Base-by-base conservation (phyloP, 768 basidiomycete species). In the Candolleomyces eurysporus region DNA sequence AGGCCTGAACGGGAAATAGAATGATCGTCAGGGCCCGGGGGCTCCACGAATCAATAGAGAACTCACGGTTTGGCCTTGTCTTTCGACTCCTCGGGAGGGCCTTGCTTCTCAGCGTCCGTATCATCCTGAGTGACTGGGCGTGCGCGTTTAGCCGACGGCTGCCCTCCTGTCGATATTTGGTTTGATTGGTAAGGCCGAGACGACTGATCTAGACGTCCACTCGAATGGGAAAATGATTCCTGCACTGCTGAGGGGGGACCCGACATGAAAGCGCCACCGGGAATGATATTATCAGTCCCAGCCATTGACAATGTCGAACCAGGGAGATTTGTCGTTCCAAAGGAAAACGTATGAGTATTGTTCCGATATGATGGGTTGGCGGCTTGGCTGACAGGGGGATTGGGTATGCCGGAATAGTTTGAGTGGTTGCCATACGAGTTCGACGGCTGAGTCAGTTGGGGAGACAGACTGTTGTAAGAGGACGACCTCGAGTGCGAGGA, bases 31-130 rank as follows among this genome's bases (percentile, higher is more conserved):
- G 51, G 54, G 57, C 32, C 30, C 36, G 36, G 30, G 39, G 30
- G 39, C 58, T 60, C n/a, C 39, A 61, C 65, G n/a, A 63, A 57
- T 22, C 59, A 49, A 58, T 21, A 11, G 58, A 61, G 5, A 46
- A 73, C 79, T 64, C 65, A 83, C 83, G 78, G 72, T 69, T 81
- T 83, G 19, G 74, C 71, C 61, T 79, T 82, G 58, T 75, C 74
- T 65, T 74, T 70, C 74, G 50, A 55, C 10, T 76, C 66, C 73
- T 79, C 63, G 69, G 68, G 56, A n/a, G 36, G n/a, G 14, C 75
- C 75, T 26, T 68, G 60, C 48, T 59, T 58, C 43, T 78, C 78
- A 11, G 63, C 66, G 19, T 80, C 79, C 13, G 71, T 71, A n/a
- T 78, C 75, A 42, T 66, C 69, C 67, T 66, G 3, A 6, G 36